phyloP scores from a whole-genome alignment of 225 moss, liverwort and hornwort genomes.

The Takakia lepidozioides region DNA sequence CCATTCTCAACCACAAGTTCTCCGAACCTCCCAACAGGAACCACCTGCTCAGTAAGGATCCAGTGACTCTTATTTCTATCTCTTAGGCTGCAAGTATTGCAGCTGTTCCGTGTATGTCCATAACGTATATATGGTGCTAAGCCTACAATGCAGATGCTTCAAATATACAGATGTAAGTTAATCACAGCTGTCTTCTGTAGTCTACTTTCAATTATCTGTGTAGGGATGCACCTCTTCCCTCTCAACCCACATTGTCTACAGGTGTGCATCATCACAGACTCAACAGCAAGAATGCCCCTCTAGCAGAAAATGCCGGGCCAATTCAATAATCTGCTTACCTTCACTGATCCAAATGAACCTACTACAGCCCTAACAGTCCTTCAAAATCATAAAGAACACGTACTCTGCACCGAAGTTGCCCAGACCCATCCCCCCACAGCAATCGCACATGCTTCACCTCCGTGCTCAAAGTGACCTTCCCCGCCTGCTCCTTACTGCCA shows the following conservation, averaged over 20 bases:
- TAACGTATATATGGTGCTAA: too few species aligned
- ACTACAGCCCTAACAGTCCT: neutral
- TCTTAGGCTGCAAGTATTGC: too few species aligned
- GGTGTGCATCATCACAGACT: neutral
- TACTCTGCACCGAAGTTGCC: slow-evolving; percentile 82
- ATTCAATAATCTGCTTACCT: too few species aligned
- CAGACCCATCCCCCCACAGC: slow-evolving; percentile 46
- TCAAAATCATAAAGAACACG: slow-evolving; percentile 8
- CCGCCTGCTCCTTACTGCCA: slow-evolving; percentile 8
- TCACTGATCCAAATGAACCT: neutral
- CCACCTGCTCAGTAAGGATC: too few species aligned
- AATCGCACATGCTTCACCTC: slow-evolving; percentile 56
- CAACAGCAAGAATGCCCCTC: neutral
- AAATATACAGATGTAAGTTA: too few species aligned
- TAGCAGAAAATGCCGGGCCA: too few species aligned
- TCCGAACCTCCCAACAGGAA: slow-evolving; percentile 71
- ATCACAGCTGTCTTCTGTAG: too few species aligned
- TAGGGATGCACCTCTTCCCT: too few species aligned
- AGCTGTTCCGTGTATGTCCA: too few species aligned
- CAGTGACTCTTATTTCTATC: too few species aligned
- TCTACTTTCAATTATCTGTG: too few species aligned
- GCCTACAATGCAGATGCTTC: too few species aligned
- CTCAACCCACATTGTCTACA: neutral
- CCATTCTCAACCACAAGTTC: slow-evolving; percentile 55
- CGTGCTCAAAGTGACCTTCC: slow-evolving; percentile 9